These are phyloP conservation scores for Pichia cactophila DNA, from an alignment of 1,139 yeast species.

Conservation along the genomic window DNA sequence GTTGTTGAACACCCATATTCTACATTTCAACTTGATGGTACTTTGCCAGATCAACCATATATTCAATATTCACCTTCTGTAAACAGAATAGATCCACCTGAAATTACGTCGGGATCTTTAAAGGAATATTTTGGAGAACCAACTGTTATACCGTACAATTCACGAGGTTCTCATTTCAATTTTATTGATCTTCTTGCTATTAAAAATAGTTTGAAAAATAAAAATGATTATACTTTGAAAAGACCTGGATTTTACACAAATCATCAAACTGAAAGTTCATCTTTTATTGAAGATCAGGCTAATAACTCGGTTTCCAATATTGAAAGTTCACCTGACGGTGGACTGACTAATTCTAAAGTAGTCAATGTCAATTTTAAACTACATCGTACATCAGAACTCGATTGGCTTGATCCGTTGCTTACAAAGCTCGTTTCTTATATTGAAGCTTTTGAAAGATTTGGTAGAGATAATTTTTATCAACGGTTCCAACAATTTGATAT, in stretches of 20 bases:
- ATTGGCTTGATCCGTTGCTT: not conserved
- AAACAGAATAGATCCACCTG: not conserved
- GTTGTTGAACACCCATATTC: not conserved
- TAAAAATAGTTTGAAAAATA: not conserved
- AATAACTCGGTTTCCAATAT: not conserved
- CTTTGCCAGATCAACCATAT: not conserved
- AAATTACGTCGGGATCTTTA: not conserved
- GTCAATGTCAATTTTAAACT: not conserved
- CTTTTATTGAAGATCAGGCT: not conserved
- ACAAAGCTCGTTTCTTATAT: not conserved
- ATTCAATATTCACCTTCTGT: not conserved
- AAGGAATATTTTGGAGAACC: not conserved
- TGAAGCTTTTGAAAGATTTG: not conserved
- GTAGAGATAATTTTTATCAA: not conserved
- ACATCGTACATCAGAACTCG: not conserved
- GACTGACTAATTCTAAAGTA: not conserved
- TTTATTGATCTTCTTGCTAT: constrained; percentile 1
- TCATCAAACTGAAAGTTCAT: not conserved
- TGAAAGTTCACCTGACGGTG: not conserved
- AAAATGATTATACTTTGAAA: constrained; percentile 1
- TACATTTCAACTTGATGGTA: not conserved
- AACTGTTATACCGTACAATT: not conserved
- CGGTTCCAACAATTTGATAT: constrained; percentile 2
- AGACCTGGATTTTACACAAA: not conserved
- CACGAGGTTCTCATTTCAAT: not conserved